Percentiles rank a stretch among this genome's conserved stretches.
phyloP scores from a whole-genome alignment of 495 filamentous ascomycete species.

The Wilcoxina mikolae region DNA sequence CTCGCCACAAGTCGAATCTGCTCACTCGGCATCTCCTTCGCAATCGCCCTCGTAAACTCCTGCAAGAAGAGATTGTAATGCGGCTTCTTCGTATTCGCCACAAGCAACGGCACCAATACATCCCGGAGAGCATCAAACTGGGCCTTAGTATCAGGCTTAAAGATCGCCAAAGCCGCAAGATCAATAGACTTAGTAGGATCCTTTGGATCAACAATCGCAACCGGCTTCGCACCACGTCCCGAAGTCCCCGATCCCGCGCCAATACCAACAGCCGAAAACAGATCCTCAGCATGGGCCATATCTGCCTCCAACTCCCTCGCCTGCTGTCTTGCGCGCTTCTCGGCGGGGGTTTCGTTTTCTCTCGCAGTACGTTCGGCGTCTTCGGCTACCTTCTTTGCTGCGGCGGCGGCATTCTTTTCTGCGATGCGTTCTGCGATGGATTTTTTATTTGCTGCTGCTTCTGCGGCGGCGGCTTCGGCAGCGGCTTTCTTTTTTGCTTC shows the following conservation, averaged over 20 bases:
- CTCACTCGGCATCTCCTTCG: conserved; percentile 72
- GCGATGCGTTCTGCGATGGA: conserved; percentile 74
- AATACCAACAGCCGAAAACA: conserved; percentile 69
- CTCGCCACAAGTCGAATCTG: conserved; percentile 93
- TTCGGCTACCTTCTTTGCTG: conserved; percentile 36
- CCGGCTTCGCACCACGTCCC: conserved; percentile 38
- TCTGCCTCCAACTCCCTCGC: conserved; percentile 47
- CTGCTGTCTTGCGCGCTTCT: conserved; percentile 64
- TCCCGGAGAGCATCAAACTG: conserved; percentile 66
- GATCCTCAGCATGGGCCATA: conserved; percentile 76
- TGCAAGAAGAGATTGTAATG: conserved; percentile 80
- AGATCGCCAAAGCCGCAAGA: conserved; percentile 60
- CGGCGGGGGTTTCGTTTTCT: conserved; percentile 53
- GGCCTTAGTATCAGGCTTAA: conserved; percentile 75
- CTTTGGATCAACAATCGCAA: conserved; percentile 48
- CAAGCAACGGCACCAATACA: conserved; percentile 59
- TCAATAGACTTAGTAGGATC: conserved; percentile 71
- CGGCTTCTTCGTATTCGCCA: conserved; percentile 63
- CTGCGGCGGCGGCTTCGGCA: conserved; percentile 75
- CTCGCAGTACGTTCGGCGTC: conserved; percentile 46
- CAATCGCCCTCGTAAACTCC: conserved; percentile 75
- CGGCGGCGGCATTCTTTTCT: conserved; percentile 45
- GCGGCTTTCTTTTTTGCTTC: conserved; percentile 54
- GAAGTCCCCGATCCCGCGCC: conserved; percentile 42
- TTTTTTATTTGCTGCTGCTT: conserved; percentile 89